Evolutionary conservation across 257 asterid species (phyloP), one percentile per base, ranked within the genome.

Genomic region (Penstemon eatonii): DNA sequence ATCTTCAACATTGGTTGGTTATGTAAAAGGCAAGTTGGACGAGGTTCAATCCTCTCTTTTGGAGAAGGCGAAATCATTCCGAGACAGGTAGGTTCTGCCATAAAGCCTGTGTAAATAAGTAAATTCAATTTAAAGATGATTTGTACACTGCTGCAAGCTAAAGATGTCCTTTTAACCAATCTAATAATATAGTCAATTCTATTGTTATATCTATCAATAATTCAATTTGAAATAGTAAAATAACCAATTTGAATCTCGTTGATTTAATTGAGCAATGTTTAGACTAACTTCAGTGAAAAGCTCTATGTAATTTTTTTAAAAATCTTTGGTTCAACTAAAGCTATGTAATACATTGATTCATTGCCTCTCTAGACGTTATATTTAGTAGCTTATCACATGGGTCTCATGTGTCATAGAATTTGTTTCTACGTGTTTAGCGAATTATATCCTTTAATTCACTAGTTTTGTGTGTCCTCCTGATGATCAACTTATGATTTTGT

Each of bases 11-110:
- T 79, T 93, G 78, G 89, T 85, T 70, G 80, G 84, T 72, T 93
- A 81, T 56, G 75, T 91, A 60, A 89, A 82, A 73, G 79, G 69
- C 74, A 77, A 84, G 71, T 72, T 94, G 86, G 83, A 82, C 56
- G 96, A 90, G 83, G 88, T 93, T 58, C 97, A 90, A 69, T 82
- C 89, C 60, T 83, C 96, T 63, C 86, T 90, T 75, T 84, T 93
- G 79, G 87, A 73, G 81, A 72, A 70, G 58, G 99, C 99, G 40
- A 80, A 13, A 58, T 73, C 86, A 5, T 94, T 94, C 65, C 96
- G 94, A 10, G 96, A 91, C 79, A 75, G 96, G 99, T 87, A 77
- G 49, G 78, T 74, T 63, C 60, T 53, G 41, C 53, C 81, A 8
- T 4, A 9, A 59, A 69, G 55, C 58, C 56, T 56, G 57, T 57